phyloP scores from a whole-genome alignment of 1,284 basidiomycete genomes.

The Entoloma clypeatum region DNA sequence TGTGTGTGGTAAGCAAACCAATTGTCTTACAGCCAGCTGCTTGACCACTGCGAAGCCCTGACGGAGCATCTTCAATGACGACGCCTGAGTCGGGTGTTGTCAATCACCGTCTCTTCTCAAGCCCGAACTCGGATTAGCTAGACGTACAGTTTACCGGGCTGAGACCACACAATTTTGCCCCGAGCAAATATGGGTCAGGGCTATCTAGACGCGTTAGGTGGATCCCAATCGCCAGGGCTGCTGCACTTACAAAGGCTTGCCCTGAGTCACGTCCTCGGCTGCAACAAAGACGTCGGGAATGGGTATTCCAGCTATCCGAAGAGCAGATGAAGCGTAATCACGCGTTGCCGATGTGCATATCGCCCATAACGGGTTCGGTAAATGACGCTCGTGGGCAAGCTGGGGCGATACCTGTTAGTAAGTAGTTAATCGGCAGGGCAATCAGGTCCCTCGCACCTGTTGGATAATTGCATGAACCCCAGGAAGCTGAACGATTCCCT shows the following conservation, averaged over 20 bases:
- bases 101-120: constrained; percentile 4
- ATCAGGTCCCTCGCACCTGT: constrained; percentile 34
- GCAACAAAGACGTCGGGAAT: constrained; percentile 68
- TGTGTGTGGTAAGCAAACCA: constrained; percentile 77
- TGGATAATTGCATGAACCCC: constrained; percentile 54
- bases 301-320: constrained; percentile 49
- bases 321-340: constrained; percentile 53
- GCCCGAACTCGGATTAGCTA: not conserved
- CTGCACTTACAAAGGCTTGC: constrained; percentile 77
- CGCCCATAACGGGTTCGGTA: constrained; percentile 58
- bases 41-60: constrained; percentile 56
- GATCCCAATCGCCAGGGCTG: too few species aligned
- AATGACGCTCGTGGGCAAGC: constrained; percentile 41
- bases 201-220: constrained; percentile 30
- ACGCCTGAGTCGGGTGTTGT: constrained; percentile 43
- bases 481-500: constrained; percentile 61
- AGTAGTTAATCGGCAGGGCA: not conserved
- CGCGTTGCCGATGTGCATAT: constrained; percentile 68
- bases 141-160: constrained; percentile 55
- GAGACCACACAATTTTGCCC: constrained; percentile 60
- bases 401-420: constrained; percentile 20
- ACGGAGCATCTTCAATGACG: constrained; percentile 85
- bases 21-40: constrained; percentile 79
- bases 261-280: constrained; percentile 73
- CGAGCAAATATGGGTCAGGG: constrained; percentile 83